Evolutionary conservation across 352 stramenopile species (phyloP).

Genomic region (Phytophthora gonapodyides): DNA sequence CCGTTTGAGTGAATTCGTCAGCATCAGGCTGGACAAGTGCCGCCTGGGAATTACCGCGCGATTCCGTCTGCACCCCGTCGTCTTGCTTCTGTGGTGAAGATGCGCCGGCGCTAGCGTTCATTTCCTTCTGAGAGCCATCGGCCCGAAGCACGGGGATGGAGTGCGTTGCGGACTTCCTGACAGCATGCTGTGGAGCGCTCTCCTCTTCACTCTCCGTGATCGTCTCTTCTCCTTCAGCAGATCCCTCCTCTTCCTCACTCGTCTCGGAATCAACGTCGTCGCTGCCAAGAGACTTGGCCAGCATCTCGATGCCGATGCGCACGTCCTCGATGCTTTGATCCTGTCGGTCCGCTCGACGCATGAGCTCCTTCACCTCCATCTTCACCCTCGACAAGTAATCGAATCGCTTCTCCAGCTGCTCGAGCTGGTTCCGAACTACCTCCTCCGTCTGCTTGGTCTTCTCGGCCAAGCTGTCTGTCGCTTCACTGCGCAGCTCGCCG

Average conservation of each 20-base stretch:
- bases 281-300: constrained; percentile 65
- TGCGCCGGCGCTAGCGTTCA: neutral
- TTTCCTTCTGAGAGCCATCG: constrained; percentile 2
- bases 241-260: constrained; percentile 21
- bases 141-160: constrained; percentile 16
- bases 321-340: constrained; percentile 70
- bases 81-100: neutral
- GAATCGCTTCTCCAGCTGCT: constrained; percentile 74
- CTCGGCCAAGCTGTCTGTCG: constrained; percentile 23
- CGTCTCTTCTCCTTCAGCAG: constrained; percentile 1
- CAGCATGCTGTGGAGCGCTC: neutral
- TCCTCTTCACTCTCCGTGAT: constrained; percentile 5
- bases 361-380: constrained; percentile 76
- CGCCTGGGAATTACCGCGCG: neutral
- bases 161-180: constrained; percentile 17
- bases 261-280: constrained; percentile 66
- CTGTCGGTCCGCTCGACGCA: constrained; percentile 56
- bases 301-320: constrained; percentile 54
- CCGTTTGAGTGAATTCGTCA: neutral
- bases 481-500: constrained; percentile 23
- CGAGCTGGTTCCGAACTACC: constrained; percentile 46
- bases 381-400: constrained; percentile 74
- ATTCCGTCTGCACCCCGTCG: neutral
- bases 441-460: constrained; percentile 49
- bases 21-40: neutral